Conservation (phyloP, 805 yeast species). For the Saccharomycopsis fermentans region DNA sequence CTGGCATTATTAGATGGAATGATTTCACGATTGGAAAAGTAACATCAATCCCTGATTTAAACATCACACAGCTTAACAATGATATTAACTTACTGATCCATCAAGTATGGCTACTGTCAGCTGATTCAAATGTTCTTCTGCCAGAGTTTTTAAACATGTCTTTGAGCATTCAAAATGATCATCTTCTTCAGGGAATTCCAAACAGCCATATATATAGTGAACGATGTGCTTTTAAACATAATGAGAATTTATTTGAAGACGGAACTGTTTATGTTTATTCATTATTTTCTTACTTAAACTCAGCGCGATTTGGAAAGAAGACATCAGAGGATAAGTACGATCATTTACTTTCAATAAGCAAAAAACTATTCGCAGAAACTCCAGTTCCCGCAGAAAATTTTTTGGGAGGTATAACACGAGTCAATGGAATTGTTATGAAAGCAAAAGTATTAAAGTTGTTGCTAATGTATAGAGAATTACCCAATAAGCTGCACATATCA, state of each 20-base stretch:
- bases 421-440: constrained; percentile 34
- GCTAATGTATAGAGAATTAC: constrained; percentile 22
- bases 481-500: background rate
- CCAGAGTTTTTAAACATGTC: constrained; percentile 27
- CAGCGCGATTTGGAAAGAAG: constrained; percentile 19
- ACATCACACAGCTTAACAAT: background rate
- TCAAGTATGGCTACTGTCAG: background rate
- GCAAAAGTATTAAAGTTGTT: constrained; percentile 32
- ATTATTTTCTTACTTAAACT: constrained; percentile 36
- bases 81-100: background rate
- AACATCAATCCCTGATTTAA: background rate
- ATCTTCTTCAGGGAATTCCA: constrained; percentile 20
- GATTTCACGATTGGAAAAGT: background rate
- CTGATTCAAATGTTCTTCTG: background rate
- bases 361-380: constrained; percentile 18
- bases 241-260: background rate
- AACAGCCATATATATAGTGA: background rate
- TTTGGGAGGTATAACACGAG: constrained; percentile 31
- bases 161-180: constrained; percentile 26
- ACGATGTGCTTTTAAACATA: background rate
- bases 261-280: constrained; percentile 19
- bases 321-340: constrained; percentile 32
- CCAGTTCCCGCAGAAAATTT: constrained; percentile 22
- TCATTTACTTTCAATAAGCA: background rate
- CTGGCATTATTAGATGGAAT: background rate